Base-by-base conservation (phyloP, 73 alveolate species). In the Symbiodinium pilosum region DNA sequence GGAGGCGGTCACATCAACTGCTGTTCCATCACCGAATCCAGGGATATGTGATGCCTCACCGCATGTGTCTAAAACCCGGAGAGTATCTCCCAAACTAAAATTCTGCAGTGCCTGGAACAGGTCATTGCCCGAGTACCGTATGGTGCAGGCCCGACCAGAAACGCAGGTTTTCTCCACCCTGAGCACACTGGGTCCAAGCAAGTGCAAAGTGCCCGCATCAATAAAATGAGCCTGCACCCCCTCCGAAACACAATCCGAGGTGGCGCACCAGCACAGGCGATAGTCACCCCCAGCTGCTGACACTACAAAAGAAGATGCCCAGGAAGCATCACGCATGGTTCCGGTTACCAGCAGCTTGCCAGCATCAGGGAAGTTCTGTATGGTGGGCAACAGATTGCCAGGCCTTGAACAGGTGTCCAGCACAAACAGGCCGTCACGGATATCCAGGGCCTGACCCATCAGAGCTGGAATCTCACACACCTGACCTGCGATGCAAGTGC, bases 401-500 rank as follows among this genome's bases (percentile, higher is more conserved):
- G 32, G 24, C n/a, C n/a, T n/a, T 11, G 86, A 47, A n/a, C 95
- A 87, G 1, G 87, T 81, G 87, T 81, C 87, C 52, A 81, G 54
- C 51, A 81, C 54, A 16, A 81, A 36, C 38, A 81, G 36, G 24
- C 34, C 14, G 36, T 81, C 87, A 8, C 18, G 18, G 20, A 16
- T 21, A 3, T 52, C 38, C 14, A 81, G 43, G 32, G 38, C 38
- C 2, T 9, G 43, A 7, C 87, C 87, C 0, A 32, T 52, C 54
- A 39, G 14, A 20, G 40, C 88, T 16, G 6, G 84, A 18, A 87
- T 56, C 8, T 43, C 14, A 18, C 94, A 87, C 18, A 43, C 20
- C 32, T 84, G 84, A 16, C 94, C 94, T 24, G 84, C 56, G 68
- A 87, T 43, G 38, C 94, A 87, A 4, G 94, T 87, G 28, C 94